Base-by-base conservation (phyloP, 352 stramenopile species). In the Pythium periplocum region DNA sequence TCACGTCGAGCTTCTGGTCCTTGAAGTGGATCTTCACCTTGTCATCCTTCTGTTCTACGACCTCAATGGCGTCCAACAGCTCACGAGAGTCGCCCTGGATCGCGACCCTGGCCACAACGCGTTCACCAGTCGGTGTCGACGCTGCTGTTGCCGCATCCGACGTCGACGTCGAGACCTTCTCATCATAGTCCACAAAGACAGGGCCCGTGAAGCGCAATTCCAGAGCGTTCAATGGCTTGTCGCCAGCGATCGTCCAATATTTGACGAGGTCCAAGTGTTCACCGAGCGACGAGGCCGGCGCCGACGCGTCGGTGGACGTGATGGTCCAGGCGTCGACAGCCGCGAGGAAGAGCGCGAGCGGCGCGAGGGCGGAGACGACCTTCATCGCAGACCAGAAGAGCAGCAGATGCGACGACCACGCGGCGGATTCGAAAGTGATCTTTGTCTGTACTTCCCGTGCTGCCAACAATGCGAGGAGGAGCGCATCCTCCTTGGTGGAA, bases 161-260 rank as follows among this genome's bases (percentile, higher is more conserved):
- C 26, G 32, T 51, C 45, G 32, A 7, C 8, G 35, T 33, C n/a
- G 43, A 39, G 17, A 74, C 44, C 2, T 65, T 69, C 4, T 34
- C 36, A 51, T 73, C 66, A 45, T 66, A 64, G 48, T 75, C 66
- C 35, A 78, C 66, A 55, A 78, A 75, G 26, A 78, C 66, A 39
- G 64, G 71, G 47, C 69, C 69, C 0, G 62, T 56, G 12, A 71
- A 57, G 32, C 67, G 56, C 12, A 75, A 12, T n/a, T 71, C 48
- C 1, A 78, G 49, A 30, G 42, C 60, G 37, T 50, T 57, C 26
- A 78, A 45, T n/a, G 34, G 48, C 1, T 43, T n/a, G 49, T 30
- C 44, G 36, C 50, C 54, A 7, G 59, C 51, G 34, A 78, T 38
- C 10, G 69, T 73, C 69, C 69, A 78, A 36, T 54, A 64, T 55